Evolutionary conservation across 78 protist species (phyloP).

Genomic region (Dictyostelium firmibasis): DNA sequence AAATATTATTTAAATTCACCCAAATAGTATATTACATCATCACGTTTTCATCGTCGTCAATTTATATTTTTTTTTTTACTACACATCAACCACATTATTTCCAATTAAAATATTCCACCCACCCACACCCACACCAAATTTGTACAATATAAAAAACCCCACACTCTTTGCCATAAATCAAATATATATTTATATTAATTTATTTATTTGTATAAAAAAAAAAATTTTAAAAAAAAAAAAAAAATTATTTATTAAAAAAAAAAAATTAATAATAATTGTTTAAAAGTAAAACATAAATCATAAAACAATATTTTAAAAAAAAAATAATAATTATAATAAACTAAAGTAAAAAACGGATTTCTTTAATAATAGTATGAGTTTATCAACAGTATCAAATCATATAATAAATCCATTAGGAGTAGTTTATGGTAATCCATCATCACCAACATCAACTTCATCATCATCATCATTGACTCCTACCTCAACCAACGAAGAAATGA

Average conservation of each 20-base stretch:
- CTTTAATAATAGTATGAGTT: neutral
- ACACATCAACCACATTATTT: neutral
- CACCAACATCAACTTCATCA: conserved; percentile 28
- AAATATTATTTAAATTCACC: neutral
- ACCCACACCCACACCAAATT: neutral
- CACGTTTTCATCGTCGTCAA: neutral
- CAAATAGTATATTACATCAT: neutral
- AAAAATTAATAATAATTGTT: no score
- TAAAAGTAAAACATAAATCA: no score
- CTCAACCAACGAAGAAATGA: neutral
- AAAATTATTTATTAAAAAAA: no score
- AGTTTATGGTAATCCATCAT: conserved; percentile 36
- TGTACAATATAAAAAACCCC: neutral
- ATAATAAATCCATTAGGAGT: neutral
- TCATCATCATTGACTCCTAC: conserved; percentile 32
- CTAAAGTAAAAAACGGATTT: neutral
- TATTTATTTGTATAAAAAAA: neutral
- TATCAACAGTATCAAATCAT: neutral
- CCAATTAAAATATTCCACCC: neutral
- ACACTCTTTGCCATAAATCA: neutral
- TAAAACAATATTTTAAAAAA: neutral
- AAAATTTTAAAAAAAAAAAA: no score
- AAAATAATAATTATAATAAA: no score
- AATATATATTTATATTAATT: no score
- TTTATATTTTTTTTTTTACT: neutral